Percentiles rank a stretch among this genome's conserved stretches.
Evolutionary conservation across 257 asterid species (phyloP).

Genomic region (Primulina tabacum): DNA sequence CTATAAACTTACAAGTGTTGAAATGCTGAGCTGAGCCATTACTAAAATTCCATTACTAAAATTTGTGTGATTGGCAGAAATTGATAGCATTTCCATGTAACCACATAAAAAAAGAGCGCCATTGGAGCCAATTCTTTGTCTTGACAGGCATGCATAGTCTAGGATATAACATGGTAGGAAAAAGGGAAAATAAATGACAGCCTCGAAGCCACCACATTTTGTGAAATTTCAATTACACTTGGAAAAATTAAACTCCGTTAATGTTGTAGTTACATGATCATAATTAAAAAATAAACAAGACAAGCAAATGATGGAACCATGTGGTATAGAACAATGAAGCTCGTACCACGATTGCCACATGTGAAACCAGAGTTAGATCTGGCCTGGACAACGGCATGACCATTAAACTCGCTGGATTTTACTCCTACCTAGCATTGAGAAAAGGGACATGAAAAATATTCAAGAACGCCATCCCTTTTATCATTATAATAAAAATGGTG

Average conservation of each 20-base stretch:
- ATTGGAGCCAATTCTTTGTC: too few relatives aligned
- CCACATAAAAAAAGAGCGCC: too few relatives aligned
- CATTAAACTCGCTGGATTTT: slow-evolving; percentile 53
- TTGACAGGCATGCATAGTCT: too few relatives aligned
- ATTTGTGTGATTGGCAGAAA: too few relatives aligned
- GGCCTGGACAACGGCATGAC: slow-evolving; percentile 43
- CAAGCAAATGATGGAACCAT: background rate
- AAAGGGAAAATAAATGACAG: too few relatives aligned
- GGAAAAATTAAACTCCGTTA: background rate
- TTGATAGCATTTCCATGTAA: too few relatives aligned
- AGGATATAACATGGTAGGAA: too few relatives aligned
- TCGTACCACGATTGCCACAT: slow-evolving; percentile 43
- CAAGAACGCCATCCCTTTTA: slow-evolving; percentile 1
- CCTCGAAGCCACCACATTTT: too few relatives aligned
- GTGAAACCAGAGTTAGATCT: slow-evolving; percentile 28
- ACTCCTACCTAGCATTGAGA: slow-evolving; percentile 51
- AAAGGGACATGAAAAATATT: background rate
- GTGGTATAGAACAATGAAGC: slow-evolving; percentile 15
- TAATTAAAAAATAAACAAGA: background rate
- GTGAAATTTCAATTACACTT: too few relatives aligned
- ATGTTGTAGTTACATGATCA: background rate
- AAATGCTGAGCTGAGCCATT: too few relatives aligned
- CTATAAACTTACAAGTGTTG: too few relatives aligned
- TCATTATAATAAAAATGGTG: background rate
- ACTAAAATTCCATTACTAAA: too few relatives aligned